Percentiles rank a stretch among this genome's conserved stretches.
phyloP scores from a whole-genome alignment of 208 protist species.

The Blastocrithidia nonstop region DNA sequence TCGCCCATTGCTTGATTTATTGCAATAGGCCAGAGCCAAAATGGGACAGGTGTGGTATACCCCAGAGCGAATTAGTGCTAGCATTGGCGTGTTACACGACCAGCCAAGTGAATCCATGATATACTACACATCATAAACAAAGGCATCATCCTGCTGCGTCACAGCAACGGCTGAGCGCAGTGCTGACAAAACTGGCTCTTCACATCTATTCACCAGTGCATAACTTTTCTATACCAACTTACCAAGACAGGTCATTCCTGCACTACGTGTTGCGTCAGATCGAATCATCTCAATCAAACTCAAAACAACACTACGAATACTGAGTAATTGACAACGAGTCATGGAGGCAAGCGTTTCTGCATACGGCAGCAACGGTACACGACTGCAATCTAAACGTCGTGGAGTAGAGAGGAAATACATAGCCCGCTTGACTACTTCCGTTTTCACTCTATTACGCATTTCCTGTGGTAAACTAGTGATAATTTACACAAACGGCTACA shows the following conservation, averaged over 20 bases:
- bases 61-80: constrained; percentile 26
- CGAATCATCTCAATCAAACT: constrained; percentile 59
- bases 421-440: constrained; percentile 47
- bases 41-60: constrained; percentile 46
- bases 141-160: constrained; percentile 62
- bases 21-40: constrained; percentile 55
- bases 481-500: constrained; percentile 46
- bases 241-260: constrained; percentile 69
- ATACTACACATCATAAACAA: constrained; percentile 81
- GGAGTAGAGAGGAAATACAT: constrained; percentile 52
- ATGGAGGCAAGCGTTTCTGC: constrained; percentile 65
- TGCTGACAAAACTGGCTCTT: constrained; percentile 25
- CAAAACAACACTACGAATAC: constrained; percentile 31
- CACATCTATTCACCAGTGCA: constrained; percentile 33
- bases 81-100: constrained; percentile 46
- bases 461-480: constrained; percentile 36
- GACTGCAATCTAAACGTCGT: constrained; percentile 59
- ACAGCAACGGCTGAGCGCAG: constrained; percentile 27
- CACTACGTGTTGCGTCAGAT: constrained; percentile 48
- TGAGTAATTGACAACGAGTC: constrained; percentile 46
- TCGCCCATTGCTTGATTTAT: constrained; percentile 14
- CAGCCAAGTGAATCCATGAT: constrained; percentile 73
- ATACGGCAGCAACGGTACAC: constrained; percentile 51
- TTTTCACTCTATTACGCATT: constrained; percentile 18
- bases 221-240: constrained; percentile 73